Evolutionary conservation across 164 flowering plant species (phyloP).

Genomic region (grape (Vitis vinifera)): DNA sequence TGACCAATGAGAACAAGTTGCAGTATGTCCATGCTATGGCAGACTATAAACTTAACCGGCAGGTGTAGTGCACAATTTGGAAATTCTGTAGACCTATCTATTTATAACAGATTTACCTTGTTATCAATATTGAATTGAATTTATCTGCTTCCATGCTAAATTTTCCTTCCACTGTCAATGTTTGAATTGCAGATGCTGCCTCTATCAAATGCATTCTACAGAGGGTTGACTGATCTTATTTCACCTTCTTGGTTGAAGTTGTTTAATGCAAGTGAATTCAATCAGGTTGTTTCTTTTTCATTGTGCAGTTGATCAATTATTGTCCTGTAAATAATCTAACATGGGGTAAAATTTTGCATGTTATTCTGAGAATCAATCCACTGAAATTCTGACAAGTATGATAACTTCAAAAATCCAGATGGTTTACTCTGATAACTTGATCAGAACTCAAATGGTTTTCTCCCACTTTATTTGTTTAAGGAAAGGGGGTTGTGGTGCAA

Average conservation of each 20-base stretch:
- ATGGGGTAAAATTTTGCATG: not conserved
- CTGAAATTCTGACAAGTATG: not conserved
- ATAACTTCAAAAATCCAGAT: not conserved
- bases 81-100: constrained; percentile 1
- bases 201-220: constrained; percentile 90
- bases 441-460: too few species aligned
- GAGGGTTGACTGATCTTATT: constrained; percentile 88
- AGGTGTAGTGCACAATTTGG: constrained; percentile 40
- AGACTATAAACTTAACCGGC: constrained; percentile 93
- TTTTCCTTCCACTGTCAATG: too few species aligned
- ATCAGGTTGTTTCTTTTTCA: constrained; percentile 61
- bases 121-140: constrained; percentile 21
- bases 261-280: constrained; percentile 94
- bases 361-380: not conserved
- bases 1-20: constrained; percentile 94
- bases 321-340: not conserved
- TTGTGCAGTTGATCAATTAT: not conserved
- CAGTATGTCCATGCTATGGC: constrained; percentile 97
- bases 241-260: constrained; percentile 93
- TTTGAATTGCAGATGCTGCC: constrained; percentile 69
- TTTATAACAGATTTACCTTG: not conserved
- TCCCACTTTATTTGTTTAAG: not conserved
- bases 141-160: too few species aligned
- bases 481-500: not conserved
- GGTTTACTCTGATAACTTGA: too few species aligned